phyloP scores from a whole-genome alignment of 163 green algal species.

The Chlamydomonas reinhardtii region DNA sequence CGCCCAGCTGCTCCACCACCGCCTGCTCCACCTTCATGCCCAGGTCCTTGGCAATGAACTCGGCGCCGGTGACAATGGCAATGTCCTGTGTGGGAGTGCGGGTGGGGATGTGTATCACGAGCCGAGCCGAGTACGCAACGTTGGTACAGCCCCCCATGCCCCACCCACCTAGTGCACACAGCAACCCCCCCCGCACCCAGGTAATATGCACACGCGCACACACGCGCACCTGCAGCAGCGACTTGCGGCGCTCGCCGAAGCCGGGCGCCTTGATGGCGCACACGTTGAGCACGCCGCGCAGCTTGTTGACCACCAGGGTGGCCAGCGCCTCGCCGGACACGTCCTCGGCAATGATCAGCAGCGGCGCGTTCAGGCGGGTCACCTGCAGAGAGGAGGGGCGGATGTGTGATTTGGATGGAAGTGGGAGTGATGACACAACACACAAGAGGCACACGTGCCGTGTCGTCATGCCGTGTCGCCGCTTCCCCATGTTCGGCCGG shows the following conservation, averaged over 20 bases:
- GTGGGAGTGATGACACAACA: too few relatives aligned
- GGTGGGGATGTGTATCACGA: too few relatives aligned
- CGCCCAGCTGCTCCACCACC: slow-evolving; percentile 92
- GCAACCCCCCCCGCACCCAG: background rate
- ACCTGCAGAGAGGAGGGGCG: slow-evolving; percentile 38
- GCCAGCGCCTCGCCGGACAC: slow-evolving; percentile 94
- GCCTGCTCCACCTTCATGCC: slow-evolving; percentile 76
- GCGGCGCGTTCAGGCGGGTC: slow-evolving; percentile 82
- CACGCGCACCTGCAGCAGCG: slow-evolving; percentile 78
- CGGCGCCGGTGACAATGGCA: slow-evolving; percentile 94
- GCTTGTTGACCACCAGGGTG: slow-evolving; percentile 99
- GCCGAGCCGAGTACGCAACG: too few relatives aligned
- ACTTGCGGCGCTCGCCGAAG: slow-evolving; percentile 98
- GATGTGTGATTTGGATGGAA: too few relatives aligned
- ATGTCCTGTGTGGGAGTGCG: slow-evolving; percentile 75
- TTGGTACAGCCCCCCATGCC: too few relatives aligned
- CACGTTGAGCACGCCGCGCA: slow-evolving; percentile 96
- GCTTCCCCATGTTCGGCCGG: too few relatives aligned
- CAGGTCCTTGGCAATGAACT: slow-evolving; percentile 94
- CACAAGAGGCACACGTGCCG: too few relatives aligned
- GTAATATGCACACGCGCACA: too few relatives aligned
- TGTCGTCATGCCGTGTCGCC: too few relatives aligned
- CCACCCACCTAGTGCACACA: too few relatives aligned
- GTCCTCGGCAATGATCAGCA: slow-evolving; percentile 97
- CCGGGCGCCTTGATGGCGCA: slow-evolving; percentile 94